Percentiles rank a stretch among this genome's conserved stretches.
Evolutionary conservation across 768 basidiomycete species (phyloP).

Genomic region (Scleroderma citrinum): DNA sequence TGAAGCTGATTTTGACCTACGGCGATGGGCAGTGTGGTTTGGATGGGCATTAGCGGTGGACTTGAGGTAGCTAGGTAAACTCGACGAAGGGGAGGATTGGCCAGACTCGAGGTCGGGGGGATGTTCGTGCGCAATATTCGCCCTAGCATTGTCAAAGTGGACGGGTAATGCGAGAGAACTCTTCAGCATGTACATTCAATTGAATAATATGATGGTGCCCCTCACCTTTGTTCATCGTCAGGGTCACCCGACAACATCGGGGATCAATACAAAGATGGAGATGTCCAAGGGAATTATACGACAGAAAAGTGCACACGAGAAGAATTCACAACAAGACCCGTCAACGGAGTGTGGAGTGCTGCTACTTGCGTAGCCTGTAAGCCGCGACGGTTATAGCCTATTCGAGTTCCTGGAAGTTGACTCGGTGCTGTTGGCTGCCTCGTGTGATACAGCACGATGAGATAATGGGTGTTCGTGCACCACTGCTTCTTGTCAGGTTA

Average conservation of each 20-base stretch:
- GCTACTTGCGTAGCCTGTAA: constrained; percentile 1
- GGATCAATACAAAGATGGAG: constrained; percentile 15
- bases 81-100: constrained; percentile 23
- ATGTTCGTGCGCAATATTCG: constrained; percentile 20
- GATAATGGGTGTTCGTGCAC: not conserved
- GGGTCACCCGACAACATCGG: constrained; percentile 24
- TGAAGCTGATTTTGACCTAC: constrained; percentile 20
- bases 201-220: not conserved
- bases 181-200: not conserved
- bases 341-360: not conserved
- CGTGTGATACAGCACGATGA: constrained; percentile 20
- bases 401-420: constrained; percentile 7
- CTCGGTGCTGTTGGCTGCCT: constrained; percentile 13
- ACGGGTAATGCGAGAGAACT: not conserved
- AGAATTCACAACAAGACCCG: not conserved
- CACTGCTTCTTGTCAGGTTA: constrained; percentile 6
- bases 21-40: not conserved
- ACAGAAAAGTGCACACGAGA: constrained; percentile 1
- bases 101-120: constrained; percentile 27
- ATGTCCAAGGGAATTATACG: too few species aligned
- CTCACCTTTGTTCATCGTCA: constrained; percentile 25
- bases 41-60: not conserved
- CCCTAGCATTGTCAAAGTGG: constrained; percentile 13
- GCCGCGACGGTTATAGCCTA: constrained; percentile 5
- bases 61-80: constrained; percentile 11